phyloP scores from a whole-genome alignment of 768 basidiomycete genomes.

The Udeniomyces megalosporus region DNA sequence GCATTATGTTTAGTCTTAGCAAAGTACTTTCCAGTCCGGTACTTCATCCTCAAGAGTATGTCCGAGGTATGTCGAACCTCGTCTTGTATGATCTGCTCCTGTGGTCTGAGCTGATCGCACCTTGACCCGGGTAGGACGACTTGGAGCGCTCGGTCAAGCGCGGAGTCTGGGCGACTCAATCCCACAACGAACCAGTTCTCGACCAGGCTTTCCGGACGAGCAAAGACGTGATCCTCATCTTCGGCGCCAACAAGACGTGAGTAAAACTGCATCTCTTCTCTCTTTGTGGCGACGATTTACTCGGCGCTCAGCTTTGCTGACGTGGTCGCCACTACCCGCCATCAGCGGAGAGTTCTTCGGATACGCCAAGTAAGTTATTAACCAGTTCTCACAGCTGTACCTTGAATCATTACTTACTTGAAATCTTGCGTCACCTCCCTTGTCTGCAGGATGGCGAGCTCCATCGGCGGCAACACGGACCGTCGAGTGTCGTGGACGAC shows the following conservation, averaged over 20 bases:
- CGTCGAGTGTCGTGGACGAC: slow-evolving; percentile 14
- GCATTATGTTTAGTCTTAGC: slow-evolving; percentile 41
- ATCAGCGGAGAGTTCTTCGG: slow-evolving; percentile 70
- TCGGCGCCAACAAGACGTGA: slow-evolving; percentile 61
- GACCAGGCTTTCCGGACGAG: slow-evolving; percentile 89
- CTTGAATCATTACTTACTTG: neutral
- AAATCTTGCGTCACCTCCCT: neutral
- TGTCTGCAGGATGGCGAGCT: slow-evolving; percentile 56
- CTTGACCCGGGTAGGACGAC: slow-evolving; percentile 18
- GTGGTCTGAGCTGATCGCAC: too few species aligned
- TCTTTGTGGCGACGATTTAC: neutral
- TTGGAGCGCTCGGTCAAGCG: slow-evolving; percentile 37
- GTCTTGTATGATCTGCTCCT: too few species aligned
- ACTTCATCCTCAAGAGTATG: slow-evolving; percentile 45
- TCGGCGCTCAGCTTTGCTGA: neutral
- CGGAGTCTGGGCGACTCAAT: slow-evolving; percentile 81
- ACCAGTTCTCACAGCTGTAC: too few species aligned
- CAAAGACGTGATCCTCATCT: slow-evolving; percentile 71
- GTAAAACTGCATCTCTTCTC: neutral
- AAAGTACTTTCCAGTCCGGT: slow-evolving; percentile 67
- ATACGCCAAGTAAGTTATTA: slow-evolving; percentile 48
- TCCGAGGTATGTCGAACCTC: neutral
- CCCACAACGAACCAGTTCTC: slow-evolving; percentile 54
- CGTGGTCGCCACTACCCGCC: slow-evolving; percentile 28
- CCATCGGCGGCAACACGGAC: slow-evolving; percentile 32